Evolutionary conservation across 2,329 filamentous ascomycete species (phyloP).

Genomic region (Aspergillus sp.): DNA sequence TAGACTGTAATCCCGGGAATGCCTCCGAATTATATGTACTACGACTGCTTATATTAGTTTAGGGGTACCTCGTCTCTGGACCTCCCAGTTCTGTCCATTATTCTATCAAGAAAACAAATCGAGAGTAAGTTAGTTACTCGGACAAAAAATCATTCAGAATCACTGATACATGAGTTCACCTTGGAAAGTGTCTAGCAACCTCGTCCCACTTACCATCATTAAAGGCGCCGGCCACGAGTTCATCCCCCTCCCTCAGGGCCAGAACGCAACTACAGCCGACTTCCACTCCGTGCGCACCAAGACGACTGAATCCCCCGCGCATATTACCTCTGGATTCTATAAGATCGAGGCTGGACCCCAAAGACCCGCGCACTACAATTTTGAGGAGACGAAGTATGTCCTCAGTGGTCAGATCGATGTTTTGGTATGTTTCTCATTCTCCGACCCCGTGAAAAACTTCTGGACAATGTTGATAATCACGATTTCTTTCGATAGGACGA

Average conservation of each 20-base stretch:
- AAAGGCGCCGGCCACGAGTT: constrained; percentile 20
- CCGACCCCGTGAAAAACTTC: background rate
- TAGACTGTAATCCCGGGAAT: background rate
- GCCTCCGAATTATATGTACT: background rate
- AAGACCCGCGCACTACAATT: constrained; percentile 15
- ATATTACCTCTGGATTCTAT: constrained; percentile 19
- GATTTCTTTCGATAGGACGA: constrained; percentile 2
- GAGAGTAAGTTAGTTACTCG: constrained; percentile 2
- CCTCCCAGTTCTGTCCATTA: background rate
- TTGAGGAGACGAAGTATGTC: constrained; percentile 21
- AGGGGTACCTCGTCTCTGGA: background rate
- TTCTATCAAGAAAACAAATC: background rate
- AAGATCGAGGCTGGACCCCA: constrained; percentile 18
- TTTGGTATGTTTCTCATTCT: constrained; percentile 9
- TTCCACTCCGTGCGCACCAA: constrained; percentile 19
- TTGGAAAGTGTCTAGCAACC: constrained; percentile 12
- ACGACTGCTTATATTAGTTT: background rate
- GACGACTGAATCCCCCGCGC: constrained; percentile 16
- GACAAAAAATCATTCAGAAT: background rate
- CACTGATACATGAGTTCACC: background rate
- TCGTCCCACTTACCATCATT: constrained; percentile 17
- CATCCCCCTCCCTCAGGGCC: constrained; percentile 15
- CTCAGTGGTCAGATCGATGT: constrained; percentile 19
- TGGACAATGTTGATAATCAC: background rate
- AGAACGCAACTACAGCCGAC: constrained; percentile 19